These are phyloP conservation scores for Discostella pseudostelligera DNA, from an alignment of 108 stramenopile genomes.

Conservation along the genomic window DNA sequence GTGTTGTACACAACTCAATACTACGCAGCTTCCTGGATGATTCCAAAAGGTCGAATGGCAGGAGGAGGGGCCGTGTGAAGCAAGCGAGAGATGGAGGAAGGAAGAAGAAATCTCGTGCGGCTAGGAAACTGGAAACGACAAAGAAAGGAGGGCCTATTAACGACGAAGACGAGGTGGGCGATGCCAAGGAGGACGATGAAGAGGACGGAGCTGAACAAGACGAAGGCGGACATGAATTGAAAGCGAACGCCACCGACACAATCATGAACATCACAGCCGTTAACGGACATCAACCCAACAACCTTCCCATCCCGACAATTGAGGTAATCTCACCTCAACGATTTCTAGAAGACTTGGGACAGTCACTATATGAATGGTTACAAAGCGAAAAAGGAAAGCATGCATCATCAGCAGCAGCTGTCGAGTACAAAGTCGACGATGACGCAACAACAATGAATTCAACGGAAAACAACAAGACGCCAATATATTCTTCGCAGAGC, in stretches of 20 bases:
- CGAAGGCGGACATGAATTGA: background rate
- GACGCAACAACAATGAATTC: background rate
- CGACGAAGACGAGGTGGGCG: too few relatives aligned
- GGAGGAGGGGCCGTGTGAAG: conserved; percentile 2
- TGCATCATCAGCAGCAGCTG: conserved; percentile 5
- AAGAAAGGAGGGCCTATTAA: conserved; percentile 7
- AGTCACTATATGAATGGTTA: conserved; percentile 27
- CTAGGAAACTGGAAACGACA: conserved; percentile 3
- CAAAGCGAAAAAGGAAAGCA: conserved; percentile 1
- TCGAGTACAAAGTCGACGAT: background rate
- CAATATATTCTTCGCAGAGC: conserved; percentile 20
- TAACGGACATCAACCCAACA: too few relatives aligned
- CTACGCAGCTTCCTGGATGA: conserved; percentile 7
- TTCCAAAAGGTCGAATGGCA: background rate
- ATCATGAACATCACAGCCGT: background rate
- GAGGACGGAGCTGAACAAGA: conserved; percentile 1
- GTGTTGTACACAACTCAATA: conserved; percentile 2
- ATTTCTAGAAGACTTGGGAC: conserved; percentile 37
- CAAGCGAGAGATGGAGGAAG: background rate
- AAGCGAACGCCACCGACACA: conserved; percentile 2
- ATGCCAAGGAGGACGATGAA: conserved; percentile 14
- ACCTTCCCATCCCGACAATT: conserved; percentile 13
- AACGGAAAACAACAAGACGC: background rate
- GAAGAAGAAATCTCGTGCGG: conserved; percentile 19
- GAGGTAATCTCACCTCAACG: conserved; percentile 31